Conservation (phyloP, 2,329 filamentous ascomycete genomes). For the Sarocladium brachiariae region DNA sequence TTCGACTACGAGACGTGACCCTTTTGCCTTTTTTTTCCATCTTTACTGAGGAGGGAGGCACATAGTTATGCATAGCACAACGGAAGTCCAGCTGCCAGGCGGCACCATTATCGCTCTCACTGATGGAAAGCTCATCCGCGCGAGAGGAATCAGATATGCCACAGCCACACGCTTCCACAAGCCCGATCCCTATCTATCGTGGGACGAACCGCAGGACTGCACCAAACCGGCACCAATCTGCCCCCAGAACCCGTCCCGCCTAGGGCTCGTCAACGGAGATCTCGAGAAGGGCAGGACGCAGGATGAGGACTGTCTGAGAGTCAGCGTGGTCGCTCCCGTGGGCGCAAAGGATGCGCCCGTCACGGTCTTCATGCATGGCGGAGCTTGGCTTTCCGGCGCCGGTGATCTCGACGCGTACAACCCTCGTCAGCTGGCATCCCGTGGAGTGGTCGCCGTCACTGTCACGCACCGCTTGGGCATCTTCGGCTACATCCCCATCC, state of each 20-base stretch:
- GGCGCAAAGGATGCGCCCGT: conserved; percentile 4
- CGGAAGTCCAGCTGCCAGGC: conserved; percentile 10
- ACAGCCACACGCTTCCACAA: conserved; percentile 14
- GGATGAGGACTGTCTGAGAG: conserved; percentile 26
- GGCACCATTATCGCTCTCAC: conserved; percentile 12
- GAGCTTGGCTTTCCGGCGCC: conserved; percentile 12
- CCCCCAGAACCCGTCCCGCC: conserved; percentile 13
- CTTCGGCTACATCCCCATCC: conserved; percentile 12
- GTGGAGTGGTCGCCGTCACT: neutral
- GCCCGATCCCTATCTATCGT: conserved; percentile 10
- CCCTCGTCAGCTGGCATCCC: neutral
- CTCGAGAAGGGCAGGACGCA: conserved; percentile 10
- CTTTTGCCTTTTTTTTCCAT: no score
- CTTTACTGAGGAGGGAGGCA: no score
- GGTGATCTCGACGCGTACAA: conserved; percentile 7
- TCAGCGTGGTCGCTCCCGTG: conserved; percentile 26
- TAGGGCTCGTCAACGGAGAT: conserved; percentile 12
- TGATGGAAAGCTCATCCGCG: conserved; percentile 4
- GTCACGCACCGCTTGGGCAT: conserved; percentile 10
- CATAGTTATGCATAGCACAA: neutral
- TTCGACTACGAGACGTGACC: no score
- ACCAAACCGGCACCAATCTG: conserved; percentile 13
- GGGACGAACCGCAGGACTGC: conserved; percentile 11
- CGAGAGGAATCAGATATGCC: conserved; percentile 10
- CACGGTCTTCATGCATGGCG: conserved; percentile 14